Base-by-base conservation (phyloP, 345 rosid genomes). In the Mercurialis annua region DNA sequence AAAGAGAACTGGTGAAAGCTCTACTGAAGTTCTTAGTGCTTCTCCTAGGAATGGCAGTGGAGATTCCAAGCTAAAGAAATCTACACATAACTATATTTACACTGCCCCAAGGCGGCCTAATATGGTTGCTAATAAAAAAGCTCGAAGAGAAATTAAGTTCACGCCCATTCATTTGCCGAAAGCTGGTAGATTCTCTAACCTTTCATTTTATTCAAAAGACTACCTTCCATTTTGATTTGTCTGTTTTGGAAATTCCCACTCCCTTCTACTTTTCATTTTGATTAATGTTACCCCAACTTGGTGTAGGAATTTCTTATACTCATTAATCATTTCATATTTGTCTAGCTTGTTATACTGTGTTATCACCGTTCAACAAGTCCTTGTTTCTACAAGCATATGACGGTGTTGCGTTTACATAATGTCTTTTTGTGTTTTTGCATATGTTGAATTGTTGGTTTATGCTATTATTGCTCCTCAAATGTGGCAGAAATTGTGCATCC, bases 171-270 rank as follows among this genome's bases (percentile, higher is more conserved):
- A 0, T 44, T 7, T 59, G n/a, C 38, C 58, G 40, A 56, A 77
- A 75, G 47, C 72, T 24, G 83, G 86, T 80, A 80, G 33, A 23
- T 27, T 21, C 49, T 66, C 63, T 24, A n/a, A 33, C 51, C 50
- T 33, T 38, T 15, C 50, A 40, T 24, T 56, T 16, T 11, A 9
- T 20, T 29, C 1, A 20, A 20, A 20, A 11, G 43, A 43, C 5
- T 18, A 2, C 2, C 40, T 42, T 49, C 17, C 36, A 2, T 4
- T 60, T 0, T 33, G 12, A 15, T 4, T 38, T 60, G 20, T 36
- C 2, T 7, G 6, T 36, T 23, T 26, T 10, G 27, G 7, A 53
- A 10, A 17, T 26, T 5, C 7, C 38, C 2, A 52, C 0, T 1
- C 1, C 3, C 31, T 30, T 68, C 46, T 44, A 7, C 23, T 21